phyloP scores from a whole-genome alignment of 2,329 filamentous ascomycete species.

The Aspergillus vadensis region DNA sequence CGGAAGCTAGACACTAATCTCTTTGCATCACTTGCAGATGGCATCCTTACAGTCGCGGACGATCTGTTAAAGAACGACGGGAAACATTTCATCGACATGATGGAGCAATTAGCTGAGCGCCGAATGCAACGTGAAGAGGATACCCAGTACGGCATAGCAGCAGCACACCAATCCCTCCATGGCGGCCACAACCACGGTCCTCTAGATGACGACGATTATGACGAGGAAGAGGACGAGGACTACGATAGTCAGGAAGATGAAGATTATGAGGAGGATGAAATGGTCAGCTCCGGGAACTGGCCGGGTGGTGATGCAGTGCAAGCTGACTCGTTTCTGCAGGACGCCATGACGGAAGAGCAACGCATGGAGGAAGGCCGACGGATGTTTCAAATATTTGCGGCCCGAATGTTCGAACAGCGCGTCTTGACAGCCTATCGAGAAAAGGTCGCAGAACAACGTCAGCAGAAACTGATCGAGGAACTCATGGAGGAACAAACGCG shows the following conservation, averaged over 20 bases:
- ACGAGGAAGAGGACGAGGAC: constrained; percentile 72
- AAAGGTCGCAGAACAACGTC: constrained; percentile 91
- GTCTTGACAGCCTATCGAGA: constrained; percentile 97
- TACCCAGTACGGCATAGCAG: constrained; percentile 67
- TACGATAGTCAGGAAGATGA: constrained; percentile 66
- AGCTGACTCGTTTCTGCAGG: constrained; percentile 60
- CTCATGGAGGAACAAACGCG: constrained; percentile 80
- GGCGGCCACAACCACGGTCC: constrained; percentile 75
- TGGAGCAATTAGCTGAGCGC: constrained; percentile 97
- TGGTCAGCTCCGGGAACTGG: constrained; percentile 47
- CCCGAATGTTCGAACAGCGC: constrained; percentile 97
- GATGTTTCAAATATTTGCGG: constrained; percentile 99
- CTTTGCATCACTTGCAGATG: constrained; percentile 62
- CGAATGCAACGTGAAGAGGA: constrained; percentile 97
- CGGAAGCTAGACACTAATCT: constrained; percentile 34
- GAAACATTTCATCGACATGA: constrained; percentile 99
- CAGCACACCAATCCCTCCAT: constrained; percentile 61
- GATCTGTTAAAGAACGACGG: constrained; percentile 98
- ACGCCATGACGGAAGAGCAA: constrained; percentile 95
- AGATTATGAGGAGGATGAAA: constrained; percentile 67
- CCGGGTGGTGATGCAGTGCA: constrained; percentile 23
- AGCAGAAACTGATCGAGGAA: constrained; percentile 87
- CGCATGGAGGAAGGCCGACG: constrained; percentile 97
- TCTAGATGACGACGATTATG: constrained; percentile 72
- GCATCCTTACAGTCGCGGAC: constrained; percentile 97